A percentile compares a stretch with the other conserved stretches of the same genome.
Evolutionary conservation across 345 rosid genomes (phyloP).

Genomic region (Hypericum perforatum): DNA sequence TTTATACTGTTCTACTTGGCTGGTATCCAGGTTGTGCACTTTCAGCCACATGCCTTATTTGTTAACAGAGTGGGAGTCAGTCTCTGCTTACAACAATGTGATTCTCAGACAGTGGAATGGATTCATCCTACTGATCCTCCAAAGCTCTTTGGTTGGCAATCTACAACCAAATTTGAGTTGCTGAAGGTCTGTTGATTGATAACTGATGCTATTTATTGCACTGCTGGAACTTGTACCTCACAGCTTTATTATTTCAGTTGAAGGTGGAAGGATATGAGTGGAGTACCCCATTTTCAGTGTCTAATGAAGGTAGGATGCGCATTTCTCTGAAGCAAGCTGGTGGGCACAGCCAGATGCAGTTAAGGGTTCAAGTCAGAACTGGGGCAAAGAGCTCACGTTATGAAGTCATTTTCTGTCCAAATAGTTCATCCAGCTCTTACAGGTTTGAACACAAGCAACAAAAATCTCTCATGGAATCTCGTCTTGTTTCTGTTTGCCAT

Average conservation of each 20-base stretch:
- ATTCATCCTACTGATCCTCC: conserved; percentile 85
- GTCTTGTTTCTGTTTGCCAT: background rate
- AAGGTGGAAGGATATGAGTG: conserved; percentile 66
- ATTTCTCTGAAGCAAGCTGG: conserved; percentile 44
- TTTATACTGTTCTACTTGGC: conserved; percentile 12
- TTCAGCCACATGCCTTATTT: conserved; percentile 82
- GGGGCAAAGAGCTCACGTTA: conserved; percentile 82
- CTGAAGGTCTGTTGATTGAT: conserved; percentile 49
- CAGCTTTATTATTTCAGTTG: conserved; percentile 39
- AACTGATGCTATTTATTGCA: background rate
- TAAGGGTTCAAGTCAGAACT: conserved; percentile 78
- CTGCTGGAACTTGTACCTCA: conserved; percentile 4
- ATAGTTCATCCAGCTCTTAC: conserved; percentile 79
- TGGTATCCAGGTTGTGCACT: conserved; percentile 70
- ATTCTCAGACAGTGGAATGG: conserved; percentile 64
- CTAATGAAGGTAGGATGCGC: conserved; percentile 71
- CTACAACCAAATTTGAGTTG: conserved; percentile 51
- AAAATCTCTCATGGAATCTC: conserved; percentile 1
- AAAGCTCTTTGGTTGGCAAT: conserved; percentile 66
- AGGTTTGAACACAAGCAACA: conserved; percentile 35
- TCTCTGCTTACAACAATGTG: conserved; percentile 80
- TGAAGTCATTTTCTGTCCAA: conserved; percentile 84
- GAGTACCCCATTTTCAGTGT: conserved; percentile 82
- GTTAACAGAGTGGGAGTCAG: conserved; percentile 70
- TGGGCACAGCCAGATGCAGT: conserved; percentile 43